Evolutionary conservation across 257 asterid genomes (phyloP).

Genomic region (Solanum virginianum): DNA sequence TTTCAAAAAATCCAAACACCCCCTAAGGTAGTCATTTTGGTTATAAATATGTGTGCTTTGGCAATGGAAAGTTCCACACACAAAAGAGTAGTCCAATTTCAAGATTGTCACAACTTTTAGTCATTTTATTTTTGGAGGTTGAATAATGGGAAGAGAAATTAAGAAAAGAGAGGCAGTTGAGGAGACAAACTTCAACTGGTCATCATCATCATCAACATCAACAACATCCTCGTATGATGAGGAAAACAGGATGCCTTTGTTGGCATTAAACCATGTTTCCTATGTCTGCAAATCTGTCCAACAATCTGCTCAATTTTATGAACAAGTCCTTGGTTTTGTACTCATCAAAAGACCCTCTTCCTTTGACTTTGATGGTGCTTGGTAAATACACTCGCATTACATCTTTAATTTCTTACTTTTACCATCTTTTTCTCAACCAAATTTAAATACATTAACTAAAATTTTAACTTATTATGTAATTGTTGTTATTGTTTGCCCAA

Average conservation of each 20-base stretch:
- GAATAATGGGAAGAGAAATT: neutral
- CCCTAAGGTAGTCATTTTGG: neutral
- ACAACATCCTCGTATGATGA: neutral
- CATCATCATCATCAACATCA: neutral
- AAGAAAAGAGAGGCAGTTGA: neutral
- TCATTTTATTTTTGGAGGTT: neutral
- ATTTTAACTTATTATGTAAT: no score
- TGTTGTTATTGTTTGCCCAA: no score
- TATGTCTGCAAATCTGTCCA: constrained; percentile 56
- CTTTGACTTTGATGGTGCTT: constrained; percentile 78
- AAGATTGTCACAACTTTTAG: neutral
- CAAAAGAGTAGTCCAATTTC: neutral
- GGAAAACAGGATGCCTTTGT: constrained; percentile 20
- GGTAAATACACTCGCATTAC: constrained; percentile 18
- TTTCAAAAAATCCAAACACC: neutral
- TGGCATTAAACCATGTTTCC: constrained; percentile 66
- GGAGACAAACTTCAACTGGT: neutral
- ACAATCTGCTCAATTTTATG: constrained; percentile 45
- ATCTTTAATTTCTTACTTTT: neutral
- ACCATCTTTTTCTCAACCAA: neutral
- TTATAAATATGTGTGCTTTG: neutral
- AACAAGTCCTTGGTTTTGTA: constrained; percentile 62
- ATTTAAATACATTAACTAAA: no score
- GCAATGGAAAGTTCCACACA: neutral
- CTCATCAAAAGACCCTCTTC: constrained; percentile 78